Base-by-base conservation (phyloP, 169 alveolate species). In the Plasmodium relictum region DNA sequence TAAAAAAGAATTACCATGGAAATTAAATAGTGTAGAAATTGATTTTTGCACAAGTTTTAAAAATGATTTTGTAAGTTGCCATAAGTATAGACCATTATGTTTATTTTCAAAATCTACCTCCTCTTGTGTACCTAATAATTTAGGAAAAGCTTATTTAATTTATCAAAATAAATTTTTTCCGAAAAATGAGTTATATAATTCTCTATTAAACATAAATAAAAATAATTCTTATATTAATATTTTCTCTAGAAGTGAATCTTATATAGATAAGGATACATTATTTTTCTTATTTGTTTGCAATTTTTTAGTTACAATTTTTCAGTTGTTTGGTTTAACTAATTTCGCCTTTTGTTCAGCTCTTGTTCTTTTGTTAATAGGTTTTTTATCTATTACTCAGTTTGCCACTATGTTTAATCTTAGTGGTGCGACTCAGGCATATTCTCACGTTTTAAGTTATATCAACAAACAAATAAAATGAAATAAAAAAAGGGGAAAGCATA, bases 261-360 rank as follows among this genome's bases (percentile, higher is more conserved):
- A 78, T 44, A 63, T 78, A 3, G 89, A 78, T 39, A 78, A 65
- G 56, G 89, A 78, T 10, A 63, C 78, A 0, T 52, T 78, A 24
- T 26, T 78, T 6, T 78, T 62, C 20, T 52, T 78, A 8, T 78
- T 63, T 24, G 50, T 78, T 20, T 78, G 89, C 20, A 78, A 78
- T 10, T 63, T 78, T 26, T 52, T 78, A 2, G 95, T 89, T 0
- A 74, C 89, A 12, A 39, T 66, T 6, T 88, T 93, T 58, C 95
- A 92, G 62, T 41, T 92, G 31, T 59, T 78, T 22, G 96, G 96
- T 2, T 41, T 93, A 41, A 91, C 94, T 0, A 92, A 88, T 66
- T 93, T 93, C 70, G 93, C 96, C 1, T 92, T 93, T 61, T 80
- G 93, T 52, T 88, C 95, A 14, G 90, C 94, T 54, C 69, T 93